Base-by-base conservation (phyloP, 108 stramenopile genomes). In the Fragilariopsis cylindrus region DNA sequence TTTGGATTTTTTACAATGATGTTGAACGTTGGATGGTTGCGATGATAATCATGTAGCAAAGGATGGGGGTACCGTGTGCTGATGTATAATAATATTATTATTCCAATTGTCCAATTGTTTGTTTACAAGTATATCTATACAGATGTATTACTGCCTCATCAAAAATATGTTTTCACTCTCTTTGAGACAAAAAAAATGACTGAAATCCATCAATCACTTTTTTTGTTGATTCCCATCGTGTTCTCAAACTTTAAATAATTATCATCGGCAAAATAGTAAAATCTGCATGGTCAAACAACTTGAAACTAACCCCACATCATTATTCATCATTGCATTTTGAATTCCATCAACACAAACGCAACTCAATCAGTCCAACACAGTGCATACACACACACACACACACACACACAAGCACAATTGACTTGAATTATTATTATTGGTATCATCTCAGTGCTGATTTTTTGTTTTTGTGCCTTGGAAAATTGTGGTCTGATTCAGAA, bases 401-500 rank as follows among this genome's bases (percentile, higher is more conserved):
- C 1, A 21, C 21, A 1, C 1, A 21, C 30, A 30, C 30, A 30
- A 30, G 30, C 57, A 7, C 0, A 57, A 0, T 57, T 18, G 2
- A 7, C 1, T 6, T 19, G n/a, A 3, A 7, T 15, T 4, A 15
- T 19, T 57, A 7, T 57, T 15, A 7, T 52, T 60, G 58, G 63
- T 39, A 18, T 39, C 40, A 15, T 18, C 19, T 63, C 62, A 6
- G 3, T 1, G 18, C 18, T 60, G 2, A 12, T 18, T 16, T 60
- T 9, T 16, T 9, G 19, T 39, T 30, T 42, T 5, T 19, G 15
- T 68, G 73, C 80, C 80, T 81, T 74, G 53, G 80, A 81, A 64
- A 81, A 81, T 81, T 81, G 80, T 81, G 80, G 80, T 81, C 73
- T 81, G 69, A 78, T 78, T 78, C 77, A 65, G 50, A 71, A 71